phyloP scores from a whole-genome alignment of 768 basidiomycete species.

The Favolaschia claudopus region DNA sequence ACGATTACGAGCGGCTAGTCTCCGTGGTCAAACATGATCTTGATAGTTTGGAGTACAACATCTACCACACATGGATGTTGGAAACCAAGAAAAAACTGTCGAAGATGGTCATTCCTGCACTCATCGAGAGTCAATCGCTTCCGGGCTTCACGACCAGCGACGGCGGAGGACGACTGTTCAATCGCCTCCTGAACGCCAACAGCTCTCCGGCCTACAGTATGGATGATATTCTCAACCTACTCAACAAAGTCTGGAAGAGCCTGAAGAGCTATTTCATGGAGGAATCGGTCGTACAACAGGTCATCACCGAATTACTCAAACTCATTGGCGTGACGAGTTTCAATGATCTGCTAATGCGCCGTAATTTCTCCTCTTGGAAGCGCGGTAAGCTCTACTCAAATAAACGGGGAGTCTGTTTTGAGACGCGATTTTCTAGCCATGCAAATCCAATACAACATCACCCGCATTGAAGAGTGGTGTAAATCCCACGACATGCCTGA shows the following conservation, averaged over 20 bases:
- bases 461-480: slow-evolving; percentile 98
- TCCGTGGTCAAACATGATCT: slow-evolving; percentile 99
- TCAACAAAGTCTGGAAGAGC: slow-evolving; percentile 98
- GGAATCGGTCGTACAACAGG: slow-evolving; percentile 95
- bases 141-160: slow-evolving; percentile 98
- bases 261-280: slow-evolving; percentile 99
- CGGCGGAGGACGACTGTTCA: slow-evolving; percentile 92
- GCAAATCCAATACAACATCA: slow-evolving; percentile 99
- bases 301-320: slow-evolving; percentile 93
- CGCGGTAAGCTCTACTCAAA: slow-evolving; percentile 68
- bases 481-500: slow-evolving; percentile 99
- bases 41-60: slow-evolving; percentile 98
- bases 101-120: slow-evolving; percentile 99
- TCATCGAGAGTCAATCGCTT: slow-evolving; percentile 96
- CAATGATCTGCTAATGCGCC: slow-evolving; percentile 97
- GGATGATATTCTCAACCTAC: slow-evolving; percentile 96
- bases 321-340: slow-evolving; percentile 96
- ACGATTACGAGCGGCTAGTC: slow-evolving; percentile 94
- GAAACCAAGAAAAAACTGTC: slow-evolving; percentile 95
- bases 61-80: slow-evolving; percentile 99
- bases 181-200: slow-evolving; percentile 87
- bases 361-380: slow-evolving; percentile 99
- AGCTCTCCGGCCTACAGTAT: slow-evolving; percentile 92
- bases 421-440: slow-evolving; percentile 67
- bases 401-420: neutral